phyloP scores from a whole-genome alignment of 768 basidiomycete genomes.

The Podaxis mareebaensis region DNA sequence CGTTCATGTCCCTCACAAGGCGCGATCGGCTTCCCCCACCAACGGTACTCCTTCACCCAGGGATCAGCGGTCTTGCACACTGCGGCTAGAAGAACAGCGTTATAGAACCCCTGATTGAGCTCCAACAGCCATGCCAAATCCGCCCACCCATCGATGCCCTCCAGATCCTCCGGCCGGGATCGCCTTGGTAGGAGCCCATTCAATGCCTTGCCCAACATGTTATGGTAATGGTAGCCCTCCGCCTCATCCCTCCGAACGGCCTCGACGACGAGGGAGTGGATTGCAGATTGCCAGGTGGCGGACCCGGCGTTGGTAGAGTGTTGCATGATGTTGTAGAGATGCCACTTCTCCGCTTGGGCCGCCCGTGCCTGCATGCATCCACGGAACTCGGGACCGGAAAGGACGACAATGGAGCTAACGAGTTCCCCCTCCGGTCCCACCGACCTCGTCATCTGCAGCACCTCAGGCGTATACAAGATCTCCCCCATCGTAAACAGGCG shows the following conservation, averaged over 20 bases:
- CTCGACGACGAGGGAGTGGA: constrained; percentile 26
- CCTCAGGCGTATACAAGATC: constrained; percentile 6
- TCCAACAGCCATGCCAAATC: constrained; percentile 29
- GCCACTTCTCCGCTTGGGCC: constrained; percentile 17
- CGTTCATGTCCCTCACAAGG: constrained; percentile 14
- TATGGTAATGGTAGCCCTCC: constrained; percentile 18
- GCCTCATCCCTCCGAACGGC: constrained; percentile 24
- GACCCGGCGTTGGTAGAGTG: constrained; percentile 21
- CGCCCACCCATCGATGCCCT: constrained; percentile 22
- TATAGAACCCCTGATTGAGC: constrained; percentile 28
- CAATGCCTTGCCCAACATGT: constrained; percentile 24
- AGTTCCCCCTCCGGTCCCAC: background rate
- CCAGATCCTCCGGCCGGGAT: constrained; percentile 18
- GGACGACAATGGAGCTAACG: background rate
- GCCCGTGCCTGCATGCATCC: constrained; percentile 14
- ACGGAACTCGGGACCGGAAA: constrained; percentile 9
- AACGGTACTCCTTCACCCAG: constrained; percentile 8
- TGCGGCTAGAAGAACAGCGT: constrained; percentile 26
- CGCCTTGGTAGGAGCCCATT: constrained; percentile 27
- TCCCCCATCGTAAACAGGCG: constrained; percentile 14
- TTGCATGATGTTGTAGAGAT: constrained; percentile 24
- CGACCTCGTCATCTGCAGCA: constrained; percentile 10
- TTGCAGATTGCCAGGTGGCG: constrained; percentile 23
- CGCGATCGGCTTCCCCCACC: constrained; percentile 16
- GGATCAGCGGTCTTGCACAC: constrained; percentile 20